phyloP scores from a whole-genome alignment of 2,329 filamentous ascomycete genomes.

The Coniochaeta sp. region DNA sequence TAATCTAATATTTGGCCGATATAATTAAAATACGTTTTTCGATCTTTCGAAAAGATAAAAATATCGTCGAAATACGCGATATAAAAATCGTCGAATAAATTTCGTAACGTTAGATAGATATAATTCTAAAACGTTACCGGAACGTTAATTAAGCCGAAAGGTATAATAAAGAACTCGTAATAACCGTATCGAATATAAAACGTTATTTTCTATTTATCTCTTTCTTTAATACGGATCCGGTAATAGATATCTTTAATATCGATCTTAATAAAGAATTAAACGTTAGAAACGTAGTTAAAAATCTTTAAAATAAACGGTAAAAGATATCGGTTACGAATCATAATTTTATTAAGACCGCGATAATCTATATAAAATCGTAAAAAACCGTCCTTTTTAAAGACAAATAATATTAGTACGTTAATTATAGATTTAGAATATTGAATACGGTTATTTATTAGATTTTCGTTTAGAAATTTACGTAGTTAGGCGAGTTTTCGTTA shows the following conservation, averaged over 20 bases:
- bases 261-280: conserved; percentile 22
- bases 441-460: no score
- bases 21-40: no score
- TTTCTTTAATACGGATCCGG: conserved; percentile 13
- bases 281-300: conserved; percentile 13
- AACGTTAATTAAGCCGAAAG: conserved; percentile 18
- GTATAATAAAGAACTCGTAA: conserved; percentile 21
- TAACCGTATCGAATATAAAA: conserved; percentile 16
- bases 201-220: conserved; percentile 21
- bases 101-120: conserved; percentile 4
- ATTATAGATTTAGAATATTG: background rate
- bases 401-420: conserved; percentile 19
- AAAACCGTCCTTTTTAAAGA: conserved; percentile 19
- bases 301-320: conserved; percentile 23
- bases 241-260: conserved; percentile 10
- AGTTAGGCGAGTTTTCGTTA: no score
- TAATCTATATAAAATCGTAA: conserved; percentile 27
- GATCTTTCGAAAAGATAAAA: conserved; percentile 1
- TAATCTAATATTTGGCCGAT: no score
- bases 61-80: conserved; percentile 8
- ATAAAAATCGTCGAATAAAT: conserved; percentile 4
- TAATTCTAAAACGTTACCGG: conserved; percentile 7
- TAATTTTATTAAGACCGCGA: conserved; percentile 23
- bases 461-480: no score
- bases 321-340: conserved; percentile 22